Evolutionary conservation across 148 eudicot genomes (phyloP).

Genomic region (Camellia japonica): DNA sequence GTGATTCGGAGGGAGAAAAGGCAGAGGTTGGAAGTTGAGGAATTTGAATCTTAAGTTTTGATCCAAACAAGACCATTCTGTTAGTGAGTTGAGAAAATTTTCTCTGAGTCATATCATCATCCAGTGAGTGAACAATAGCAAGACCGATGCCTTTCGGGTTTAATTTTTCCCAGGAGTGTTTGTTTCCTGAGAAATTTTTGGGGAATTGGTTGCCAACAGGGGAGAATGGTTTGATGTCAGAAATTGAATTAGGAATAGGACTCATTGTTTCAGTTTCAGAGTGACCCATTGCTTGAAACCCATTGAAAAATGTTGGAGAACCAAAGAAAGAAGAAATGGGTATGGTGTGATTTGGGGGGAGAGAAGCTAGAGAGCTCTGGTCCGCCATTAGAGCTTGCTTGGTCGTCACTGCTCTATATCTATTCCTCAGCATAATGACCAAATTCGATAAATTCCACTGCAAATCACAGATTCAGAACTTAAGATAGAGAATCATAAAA

Average conservation of each 20-base stretch:
- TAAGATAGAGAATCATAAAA: neutral
- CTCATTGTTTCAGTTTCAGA: conserved; percentile 39
- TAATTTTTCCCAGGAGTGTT: conserved; percentile 40
- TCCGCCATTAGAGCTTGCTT: conserved; percentile 53
- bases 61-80: conserved; percentile 59
- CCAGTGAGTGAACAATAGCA: conserved; percentile 52
- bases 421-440: conserved; percentile 58
- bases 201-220: conserved; percentile 28
- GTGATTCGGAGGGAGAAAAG: conserved; percentile 29
- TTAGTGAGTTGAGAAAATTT: conserved; percentile 33
- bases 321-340: conserved; percentile 54
- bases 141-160: conserved; percentile 54
- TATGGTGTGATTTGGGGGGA: conserved; percentile 42
- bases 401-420: conserved; percentile 57
- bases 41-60: conserved; percentile 78
- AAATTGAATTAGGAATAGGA: conserved; percentile 79
- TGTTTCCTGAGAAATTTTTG: conserved; percentile 13
- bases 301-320: conserved; percentile 56
- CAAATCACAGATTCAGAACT: conserved; percentile 15
- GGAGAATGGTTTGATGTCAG: conserved; percentile 43
- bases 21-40: conserved; percentile 30
- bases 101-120: conserved; percentile 27
- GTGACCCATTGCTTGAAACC: conserved; percentile 31
- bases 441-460: neutral
- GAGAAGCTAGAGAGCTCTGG: conserved; percentile 33